A percentile compares a stretch with the other conserved stretches of the same genome.
Evolutionary conservation across 257 asterid genomes (phyloP).

Genomic region (Primulina eburnea): DNA sequence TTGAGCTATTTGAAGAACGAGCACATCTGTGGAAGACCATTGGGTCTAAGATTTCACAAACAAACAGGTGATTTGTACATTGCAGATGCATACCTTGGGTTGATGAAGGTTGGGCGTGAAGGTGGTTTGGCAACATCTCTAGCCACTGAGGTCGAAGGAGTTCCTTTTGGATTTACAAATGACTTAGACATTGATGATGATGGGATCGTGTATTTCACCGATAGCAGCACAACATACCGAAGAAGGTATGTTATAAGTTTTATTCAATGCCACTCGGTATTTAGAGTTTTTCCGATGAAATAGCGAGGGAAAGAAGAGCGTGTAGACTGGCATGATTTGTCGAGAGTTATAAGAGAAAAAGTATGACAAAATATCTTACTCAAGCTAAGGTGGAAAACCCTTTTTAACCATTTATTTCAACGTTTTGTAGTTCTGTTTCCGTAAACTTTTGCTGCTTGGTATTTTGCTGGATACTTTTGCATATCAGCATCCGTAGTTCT

Average conservation of each 20-base stretch:
- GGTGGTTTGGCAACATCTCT: conserved; percentile 87
- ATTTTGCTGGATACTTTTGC: background rate
- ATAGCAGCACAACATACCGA: conserved; percentile 75
- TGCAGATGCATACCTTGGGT: conserved; percentile 93
- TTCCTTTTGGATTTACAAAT: conserved; percentile 71
- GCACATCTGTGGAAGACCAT: conserved; percentile 96
- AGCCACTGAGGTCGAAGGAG: conserved; percentile 72
- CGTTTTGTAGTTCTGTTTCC: background rate
- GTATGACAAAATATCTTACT: background rate
- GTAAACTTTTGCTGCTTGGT: background rate
- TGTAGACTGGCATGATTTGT: background rate
- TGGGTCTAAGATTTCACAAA: conserved; percentile 83
- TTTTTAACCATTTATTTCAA: background rate
- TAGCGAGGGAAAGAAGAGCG: background rate
- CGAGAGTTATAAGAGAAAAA: conserved; percentile 1
- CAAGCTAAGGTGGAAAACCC: background rate
- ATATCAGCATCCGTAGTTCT: background rate
- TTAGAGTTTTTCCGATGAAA: background rate
- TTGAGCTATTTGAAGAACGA: conserved; percentile 67
- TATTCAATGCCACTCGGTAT: background rate
- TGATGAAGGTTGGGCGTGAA: conserved; percentile 91
- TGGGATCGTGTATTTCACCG: conserved; percentile 85
- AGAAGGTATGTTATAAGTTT: conserved; percentile 50
- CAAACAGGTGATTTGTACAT: conserved; percentile 80
- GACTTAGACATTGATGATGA: conserved; percentile 82